Base-by-base conservation (phyloP, 352 stramenopile species). In the Pythium folliculosum region DNA sequence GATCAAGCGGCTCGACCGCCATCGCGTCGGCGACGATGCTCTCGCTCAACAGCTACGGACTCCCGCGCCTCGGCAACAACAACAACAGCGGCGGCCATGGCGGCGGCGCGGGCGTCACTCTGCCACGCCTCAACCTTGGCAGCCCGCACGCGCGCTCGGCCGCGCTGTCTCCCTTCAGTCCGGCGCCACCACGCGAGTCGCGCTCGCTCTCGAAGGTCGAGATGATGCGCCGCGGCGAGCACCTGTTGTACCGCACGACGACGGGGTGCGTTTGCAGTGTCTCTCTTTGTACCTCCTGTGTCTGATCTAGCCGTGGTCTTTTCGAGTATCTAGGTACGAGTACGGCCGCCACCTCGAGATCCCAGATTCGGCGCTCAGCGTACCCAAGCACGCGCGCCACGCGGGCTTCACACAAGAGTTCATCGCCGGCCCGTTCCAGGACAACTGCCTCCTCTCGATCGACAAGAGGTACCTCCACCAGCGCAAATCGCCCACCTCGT, bases 161-260 rank as follows among this genome's bases (percentile, higher is more conserved):
- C 37, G 32, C 37, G 27, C 60, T 68, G 8, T 61, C 47, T 22
- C 67, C 67, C 5, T 67, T 69, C 27, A 59, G 50, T 6, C 71
- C 75, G 3, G 65, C 75, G 13, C 71, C 69, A 1, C 60, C 73
- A 2, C 70, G 71, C 13, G 70, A 71, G 32, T 70, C 67, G 19
- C 78, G 75, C 12, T 90, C 79, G 54, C 74, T 90, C 38, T 69
- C 63, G 27, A 90, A 87, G 65, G 51, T 87, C 30, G 80, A 88
- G 45, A 53, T 86, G 52, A 62, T 84, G 55, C 79, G 79, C 1
- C 44, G 51, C 2, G 38, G 52, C 4, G 63, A 65, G 6, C 80
- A 90, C 57, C 82, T 80, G 32, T 71, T 89, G 51, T 90, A 85
- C 53, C 77, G 75, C 48, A 90, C 82, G 5, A 90, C 82, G 13